Conservation (phyloP, 768 basidiomycete genomes). For the Fomitopsis pulvina region DNA sequence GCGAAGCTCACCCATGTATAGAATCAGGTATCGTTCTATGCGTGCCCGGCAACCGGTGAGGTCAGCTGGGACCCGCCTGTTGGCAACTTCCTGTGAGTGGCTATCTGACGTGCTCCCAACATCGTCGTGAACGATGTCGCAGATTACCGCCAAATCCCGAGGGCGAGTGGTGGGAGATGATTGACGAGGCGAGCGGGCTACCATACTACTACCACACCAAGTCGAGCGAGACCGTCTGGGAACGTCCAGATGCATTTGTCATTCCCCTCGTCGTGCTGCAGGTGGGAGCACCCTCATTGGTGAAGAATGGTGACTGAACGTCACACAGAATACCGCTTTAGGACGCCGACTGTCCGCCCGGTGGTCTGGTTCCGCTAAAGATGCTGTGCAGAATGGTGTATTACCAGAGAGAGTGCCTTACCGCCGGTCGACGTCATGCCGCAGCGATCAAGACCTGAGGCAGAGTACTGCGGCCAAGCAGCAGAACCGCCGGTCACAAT, state of each 20-base stretch:
- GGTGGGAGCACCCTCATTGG: constrained; percentile 30
- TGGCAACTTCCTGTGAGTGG: constrained; percentile 77
- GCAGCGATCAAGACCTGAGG: constrained; percentile 9
- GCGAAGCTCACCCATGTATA: constrained; percentile 11
- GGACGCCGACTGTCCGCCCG: constrained; percentile 56
- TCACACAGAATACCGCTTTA: constrained; percentile 57
- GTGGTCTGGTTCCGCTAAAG: constrained; percentile 6
- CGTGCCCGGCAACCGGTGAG: constrained; percentile 87
- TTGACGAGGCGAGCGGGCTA: constrained; percentile 76
- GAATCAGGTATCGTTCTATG: constrained; percentile 68
- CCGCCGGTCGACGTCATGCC: constrained; percentile 20
- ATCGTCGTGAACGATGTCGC: background rate
- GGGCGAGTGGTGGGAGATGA: constrained; percentile 96
- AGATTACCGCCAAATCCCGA: constrained; percentile 78
- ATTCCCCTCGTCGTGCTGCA: constrained; percentile 89
- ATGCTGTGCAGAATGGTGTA: constrained; percentile 2
- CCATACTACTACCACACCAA: constrained; percentile 95
- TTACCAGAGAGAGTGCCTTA: constrained; percentile 12
- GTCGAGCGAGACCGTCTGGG: constrained; percentile 89
- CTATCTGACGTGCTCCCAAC: background rate
- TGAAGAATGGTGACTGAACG: background rate
- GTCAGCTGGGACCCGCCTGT: constrained; percentile 92
- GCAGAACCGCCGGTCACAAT: constrained; percentile 20
- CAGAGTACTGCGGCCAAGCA: background rate
- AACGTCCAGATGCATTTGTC: constrained; percentile 81